These are phyloP conservation scores for Daedalea quercina DNA, from an alignment of 768 basidiomycete genomes.

Conservation along the genomic window DNA sequence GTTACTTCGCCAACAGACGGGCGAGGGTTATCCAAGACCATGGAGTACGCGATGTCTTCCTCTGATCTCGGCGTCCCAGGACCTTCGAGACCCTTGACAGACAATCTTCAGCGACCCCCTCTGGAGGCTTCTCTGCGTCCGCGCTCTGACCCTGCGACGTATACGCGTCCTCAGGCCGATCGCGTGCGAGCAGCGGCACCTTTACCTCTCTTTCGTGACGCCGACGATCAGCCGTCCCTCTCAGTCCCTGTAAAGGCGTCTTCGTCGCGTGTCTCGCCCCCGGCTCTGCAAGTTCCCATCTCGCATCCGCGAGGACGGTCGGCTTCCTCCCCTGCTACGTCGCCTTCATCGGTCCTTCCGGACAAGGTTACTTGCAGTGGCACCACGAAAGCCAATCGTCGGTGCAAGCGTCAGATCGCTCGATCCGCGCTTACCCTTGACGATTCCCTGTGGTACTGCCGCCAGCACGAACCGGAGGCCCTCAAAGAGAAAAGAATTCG, in stretches of 20 bases:
- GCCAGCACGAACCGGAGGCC: conserved; percentile 55
- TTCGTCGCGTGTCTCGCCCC: background rate
- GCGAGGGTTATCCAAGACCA: conserved; percentile 25
- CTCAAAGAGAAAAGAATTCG: conserved; percentile 51
- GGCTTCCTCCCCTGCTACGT: conserved; percentile 14
- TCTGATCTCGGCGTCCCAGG: conserved; percentile 7
- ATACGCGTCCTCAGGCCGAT: background rate
- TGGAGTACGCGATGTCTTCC: conserved; percentile 26
- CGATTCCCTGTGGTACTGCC: conserved; percentile 39
- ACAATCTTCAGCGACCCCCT: conserved; percentile 6
- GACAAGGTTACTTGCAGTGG: conserved; percentile 48
- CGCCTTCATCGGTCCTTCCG: conserved; percentile 7
- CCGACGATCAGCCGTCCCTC: conserved; percentile 4
- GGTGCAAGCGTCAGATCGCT: conserved; percentile 39
- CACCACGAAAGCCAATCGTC: conserved; percentile 56
- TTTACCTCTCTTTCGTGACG: conserved; percentile 7
- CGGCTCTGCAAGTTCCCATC: conserved; percentile 1
- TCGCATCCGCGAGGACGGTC: conserved; percentile 9
- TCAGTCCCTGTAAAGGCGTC: conserved; percentile 10
- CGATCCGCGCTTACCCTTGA: background rate
- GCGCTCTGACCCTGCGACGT: conserved; percentile 22
- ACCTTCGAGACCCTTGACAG: conserved; percentile 13
- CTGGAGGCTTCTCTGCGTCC: conserved; percentile 21
- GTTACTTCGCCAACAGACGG: background rate
- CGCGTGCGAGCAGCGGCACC: background rate